Evolutionary conservation across 2,329 filamentous ascomycete genomes (phyloP).

Genomic region (Aureobasidium sp.): DNA sequence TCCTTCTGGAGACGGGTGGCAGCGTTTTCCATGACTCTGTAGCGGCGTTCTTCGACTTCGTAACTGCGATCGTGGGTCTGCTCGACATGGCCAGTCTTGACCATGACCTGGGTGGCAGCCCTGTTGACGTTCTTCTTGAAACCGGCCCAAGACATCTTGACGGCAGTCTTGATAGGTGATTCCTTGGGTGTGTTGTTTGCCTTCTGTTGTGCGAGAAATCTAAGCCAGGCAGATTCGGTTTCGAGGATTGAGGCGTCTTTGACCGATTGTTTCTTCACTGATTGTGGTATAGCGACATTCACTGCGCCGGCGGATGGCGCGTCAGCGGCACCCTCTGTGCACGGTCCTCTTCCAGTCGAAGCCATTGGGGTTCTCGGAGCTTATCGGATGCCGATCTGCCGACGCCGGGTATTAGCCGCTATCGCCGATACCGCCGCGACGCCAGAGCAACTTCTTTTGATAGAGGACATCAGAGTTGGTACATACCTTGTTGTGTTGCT

Average conservation of each 20-base stretch:
- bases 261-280: neutral
- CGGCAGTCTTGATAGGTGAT: conserved; percentile 14
- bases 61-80: conserved; percentile 98
- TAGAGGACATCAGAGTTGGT: neutral
- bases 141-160: conserved; percentile 53
- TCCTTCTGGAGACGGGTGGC: conserved; percentile 91
- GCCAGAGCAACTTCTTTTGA: neutral
- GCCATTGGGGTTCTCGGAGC: neutral
- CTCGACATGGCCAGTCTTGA: conserved; percentile 99
- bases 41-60: conserved; percentile 86
- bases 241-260: too few relatives aligned
- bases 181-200: too few relatives aligned
- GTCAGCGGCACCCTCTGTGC: neutral
- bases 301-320: neutral
- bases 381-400: neutral
- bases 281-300: neutral
- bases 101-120: conserved; percentile 99
- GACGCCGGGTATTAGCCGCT: neutral
- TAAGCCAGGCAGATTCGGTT: too few relatives aligned
- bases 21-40: conserved; percentile 94
- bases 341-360: neutral
- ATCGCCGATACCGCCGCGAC: neutral
- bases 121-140: conserved; percentile 59
- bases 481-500: neutral
- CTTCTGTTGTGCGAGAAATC: too few relatives aligned